Conservation (phyloP, 2,329 filamentous ascomycete genomes). For the Exophiala aquamarina region DNA sequence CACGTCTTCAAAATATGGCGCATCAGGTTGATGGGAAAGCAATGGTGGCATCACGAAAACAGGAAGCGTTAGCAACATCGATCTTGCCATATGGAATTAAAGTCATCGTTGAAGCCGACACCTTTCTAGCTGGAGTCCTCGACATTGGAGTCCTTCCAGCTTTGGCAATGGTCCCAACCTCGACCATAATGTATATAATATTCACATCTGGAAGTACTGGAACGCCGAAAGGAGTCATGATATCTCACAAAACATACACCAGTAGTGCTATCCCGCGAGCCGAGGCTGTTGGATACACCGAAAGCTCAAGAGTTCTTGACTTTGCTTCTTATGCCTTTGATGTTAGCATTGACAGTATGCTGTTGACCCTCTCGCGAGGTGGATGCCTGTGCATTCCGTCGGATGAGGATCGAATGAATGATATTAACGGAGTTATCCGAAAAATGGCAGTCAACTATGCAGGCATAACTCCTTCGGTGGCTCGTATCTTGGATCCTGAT, state of each 20-base stretch:
- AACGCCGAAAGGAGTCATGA: conserved; percentile 34
- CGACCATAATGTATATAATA: conserved; percentile 37
- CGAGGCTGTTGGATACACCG: conserved; percentile 44
- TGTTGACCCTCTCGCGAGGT: conserved; percentile 40
- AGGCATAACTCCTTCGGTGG: conserved; percentile 61
- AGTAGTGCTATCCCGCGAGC: conserved; percentile 48
- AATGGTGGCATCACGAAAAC: conserved; percentile 35
- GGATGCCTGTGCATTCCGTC: conserved; percentile 50
- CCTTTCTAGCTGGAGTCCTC: too few relatives aligned
- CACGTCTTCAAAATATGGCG: conserved; percentile 36
- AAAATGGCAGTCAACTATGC: conserved; percentile 54
- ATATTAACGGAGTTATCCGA: conserved; percentile 50
- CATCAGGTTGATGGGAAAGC: conserved; percentile 36
- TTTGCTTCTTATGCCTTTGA: conserved; percentile 49
- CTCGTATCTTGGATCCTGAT: conserved; percentile 45
- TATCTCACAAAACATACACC: conserved; percentile 36
- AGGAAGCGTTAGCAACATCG: conserved; percentile 29
- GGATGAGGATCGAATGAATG: conserved; percentile 43
- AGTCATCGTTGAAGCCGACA: conserved; percentile 31
- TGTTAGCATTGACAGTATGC: conserved; percentile 42
- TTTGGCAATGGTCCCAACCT: conserved; percentile 31
- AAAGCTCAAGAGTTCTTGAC: conserved; percentile 37
- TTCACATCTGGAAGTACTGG: conserved; percentile 37
- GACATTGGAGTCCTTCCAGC: conserved; percentile 25
- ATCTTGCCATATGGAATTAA: conserved; percentile 35